Evolutionary conservation across 176 grass and related monocot species (phyloP), one percentile per base, ranked within the genome.

Genomic region (Musa acuminata): DNA sequence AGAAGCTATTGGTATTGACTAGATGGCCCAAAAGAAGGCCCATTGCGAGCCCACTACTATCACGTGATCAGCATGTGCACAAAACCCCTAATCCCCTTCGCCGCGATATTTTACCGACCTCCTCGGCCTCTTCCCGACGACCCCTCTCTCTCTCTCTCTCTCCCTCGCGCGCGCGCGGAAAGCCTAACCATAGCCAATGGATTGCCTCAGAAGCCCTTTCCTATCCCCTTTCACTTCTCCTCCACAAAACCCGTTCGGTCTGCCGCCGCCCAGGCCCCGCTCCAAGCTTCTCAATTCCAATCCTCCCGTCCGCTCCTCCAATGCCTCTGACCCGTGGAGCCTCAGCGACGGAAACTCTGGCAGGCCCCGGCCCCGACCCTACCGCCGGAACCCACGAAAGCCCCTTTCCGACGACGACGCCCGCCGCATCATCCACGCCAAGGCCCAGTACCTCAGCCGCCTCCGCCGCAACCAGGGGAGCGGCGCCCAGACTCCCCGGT

Each of bases 401-500:
- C 77, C 53, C 35, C 77, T 66, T 24, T 71, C 80, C 19, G 85
- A 77, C 76, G 80, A 80, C 22, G 81, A 83, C 53, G 85, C 85
- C 9, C 81, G 90, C 53, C 80, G 85, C 54, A 87, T 97, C 75
- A 89, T 97, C 73, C 75, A 82, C 77, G 87, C 85, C 63, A 87
- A 91, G 83, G 94, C 94, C 24, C 83, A 83, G 85, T 79, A 81
- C 74, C 94, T 91, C 64, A 84, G 90, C 55, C 75, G 76, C 50
- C 81, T 84, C 19, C 94, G 94, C 19, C 90, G 87, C 35, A 79
- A 73, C 74, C 94, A 97, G 82, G 94, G 94, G 13, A 82, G 74
- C 43, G 80, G 81, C 70, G 90, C 85, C 19, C 75, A 88, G 26
- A 97, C 90, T 27, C 94, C 90, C 1, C 80, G 90, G 3, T 97